These are phyloP conservation scores for Paspalum notatum DNA, from an alignment of 176 grass and related monocot species.

Conservation along the genomic window DNA sequence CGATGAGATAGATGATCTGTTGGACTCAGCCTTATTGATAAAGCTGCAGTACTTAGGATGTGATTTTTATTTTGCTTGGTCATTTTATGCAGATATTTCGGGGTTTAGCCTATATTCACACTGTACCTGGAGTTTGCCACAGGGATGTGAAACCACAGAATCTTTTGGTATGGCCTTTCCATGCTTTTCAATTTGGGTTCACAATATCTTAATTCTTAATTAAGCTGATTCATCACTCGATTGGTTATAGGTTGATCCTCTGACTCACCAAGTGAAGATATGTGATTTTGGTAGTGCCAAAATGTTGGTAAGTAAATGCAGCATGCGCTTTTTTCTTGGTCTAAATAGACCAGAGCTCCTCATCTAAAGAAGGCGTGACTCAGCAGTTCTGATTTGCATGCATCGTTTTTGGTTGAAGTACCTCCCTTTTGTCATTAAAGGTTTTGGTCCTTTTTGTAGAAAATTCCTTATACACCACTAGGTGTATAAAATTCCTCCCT, in stretches of 20 bases:
- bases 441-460: not conserved
- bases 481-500: not conserved
- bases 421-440: not conserved
- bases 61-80: slow-evolving; percentile 28
- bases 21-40: too few species aligned
- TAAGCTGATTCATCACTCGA: not conserved
- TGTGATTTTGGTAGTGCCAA: slow-evolving; percentile 99
- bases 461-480: not conserved
- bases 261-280: slow-evolving; percentile 96
- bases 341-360: not conserved
- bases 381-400: not conserved
- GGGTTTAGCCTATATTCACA: slow-evolving; percentile 95
- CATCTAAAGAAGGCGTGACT: not conserved
- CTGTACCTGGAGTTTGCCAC: slow-evolving; percentile 89
- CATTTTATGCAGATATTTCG: slow-evolving; percentile 75
- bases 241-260: slow-evolving; percentile 76
- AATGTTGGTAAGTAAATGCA: slow-evolving; percentile 77
- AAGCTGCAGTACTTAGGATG: not conserved
- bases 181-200: slow-evolving; percentile 33
- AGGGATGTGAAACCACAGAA: slow-evolving; percentile 99
- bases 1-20: too few species aligned
- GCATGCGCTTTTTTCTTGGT: not conserved
- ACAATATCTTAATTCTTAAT: not conserved
- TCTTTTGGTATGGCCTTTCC: slow-evolving; percentile 68
- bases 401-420: slow-evolving; percentile 9